phyloP scores from a whole-genome alignment of 2,329 filamentous ascomycete genomes.

The Calcarisporium arbuscula region DNA sequence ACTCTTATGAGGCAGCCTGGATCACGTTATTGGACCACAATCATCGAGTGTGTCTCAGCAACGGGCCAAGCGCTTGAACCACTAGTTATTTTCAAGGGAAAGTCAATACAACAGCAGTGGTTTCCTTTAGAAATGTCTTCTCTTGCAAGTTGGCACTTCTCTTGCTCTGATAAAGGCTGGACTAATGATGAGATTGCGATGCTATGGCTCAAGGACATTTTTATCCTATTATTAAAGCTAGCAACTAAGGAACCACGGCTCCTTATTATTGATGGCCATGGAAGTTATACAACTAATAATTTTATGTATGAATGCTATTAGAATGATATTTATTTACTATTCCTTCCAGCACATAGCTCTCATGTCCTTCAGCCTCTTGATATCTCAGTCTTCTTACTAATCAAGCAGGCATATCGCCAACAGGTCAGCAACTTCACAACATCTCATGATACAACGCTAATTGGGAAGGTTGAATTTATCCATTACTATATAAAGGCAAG shows the following conservation, averaged over 20 bases:
- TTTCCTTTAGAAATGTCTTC: conserved; percentile 10
- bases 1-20: conserved; percentile 8
- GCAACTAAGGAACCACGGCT: not conserved
- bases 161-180: conserved; percentile 14
- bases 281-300: conserved; percentile 7
- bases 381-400: conserved; percentile 4
- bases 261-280: conserved; percentile 7
- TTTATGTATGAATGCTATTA: conserved; percentile 7
- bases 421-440: not conserved
- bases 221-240: not conserved
- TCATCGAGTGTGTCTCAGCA: conserved; percentile 14
- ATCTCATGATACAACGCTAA: not conserved
- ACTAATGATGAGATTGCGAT: conserved; percentile 10
- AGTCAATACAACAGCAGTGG: conserved; percentile 12
- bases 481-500: not conserved
- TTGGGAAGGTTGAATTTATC: not conserved
- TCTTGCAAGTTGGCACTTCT: conserved; percentile 12
- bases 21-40: conserved; percentile 12
- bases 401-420: not conserved
- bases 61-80: conserved; percentile 6
- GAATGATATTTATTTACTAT: conserved; percentile 5
- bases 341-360: conserved; percentile 1
- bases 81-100: conserved; percentile 17
- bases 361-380: conserved; percentile 3
- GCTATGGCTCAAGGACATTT: not conserved